These are phyloP conservation scores for Paracoccidioides brasiliensis DNA, from an alignment of 2,329 filamentous ascomycete species.

Conservation along the genomic window DNA sequence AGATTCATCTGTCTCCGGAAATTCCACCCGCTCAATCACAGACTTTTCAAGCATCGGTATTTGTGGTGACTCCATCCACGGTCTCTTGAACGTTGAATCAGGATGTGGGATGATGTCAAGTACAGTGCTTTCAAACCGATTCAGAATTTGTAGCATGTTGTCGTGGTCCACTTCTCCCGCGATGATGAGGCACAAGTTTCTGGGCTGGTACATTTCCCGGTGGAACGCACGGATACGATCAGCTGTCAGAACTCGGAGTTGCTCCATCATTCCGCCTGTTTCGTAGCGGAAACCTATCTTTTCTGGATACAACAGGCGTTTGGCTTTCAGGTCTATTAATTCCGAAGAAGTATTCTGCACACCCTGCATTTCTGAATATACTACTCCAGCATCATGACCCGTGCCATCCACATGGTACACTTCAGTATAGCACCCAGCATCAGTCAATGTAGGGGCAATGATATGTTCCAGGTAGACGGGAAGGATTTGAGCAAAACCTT, in stretches of 20 bases:
- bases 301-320: slow-evolving; percentile 72
- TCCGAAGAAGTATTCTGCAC: slow-evolving; percentile 74
- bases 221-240: slow-evolving; percentile 92
- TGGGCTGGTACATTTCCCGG: slow-evolving; percentile 93
- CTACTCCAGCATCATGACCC: slow-evolving; percentile 89
- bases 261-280: slow-evolving; percentile 94
- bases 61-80: slow-evolving; percentile 81
- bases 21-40: slow-evolving; percentile 65
- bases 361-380: slow-evolving; percentile 98
- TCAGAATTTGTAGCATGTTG: slow-evolving; percentile 66
- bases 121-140: slow-evolving; percentile 79
- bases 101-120: slow-evolving; percentile 65
- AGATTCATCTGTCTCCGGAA: slow-evolving; percentile 93
- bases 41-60: slow-evolving; percentile 61
- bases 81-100: slow-evolving; percentile 64
- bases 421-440: slow-evolving; percentile 86
- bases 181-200: slow-evolving; percentile 81
- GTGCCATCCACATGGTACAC: slow-evolving; percentile 91
- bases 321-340: slow-evolving; percentile 74
- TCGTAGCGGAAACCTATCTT: slow-evolving; percentile 91
- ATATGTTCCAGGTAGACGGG: slow-evolving; percentile 94
- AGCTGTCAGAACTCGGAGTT: slow-evolving; percentile 69
- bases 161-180: slow-evolving; percentile 83
- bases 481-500: slow-evolving; percentile 86
- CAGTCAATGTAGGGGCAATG: slow-evolving; percentile 78